phyloP scores from a whole-genome alignment of 1,284 basidiomycete genomes.

The Sparassis latifolia region DNA sequence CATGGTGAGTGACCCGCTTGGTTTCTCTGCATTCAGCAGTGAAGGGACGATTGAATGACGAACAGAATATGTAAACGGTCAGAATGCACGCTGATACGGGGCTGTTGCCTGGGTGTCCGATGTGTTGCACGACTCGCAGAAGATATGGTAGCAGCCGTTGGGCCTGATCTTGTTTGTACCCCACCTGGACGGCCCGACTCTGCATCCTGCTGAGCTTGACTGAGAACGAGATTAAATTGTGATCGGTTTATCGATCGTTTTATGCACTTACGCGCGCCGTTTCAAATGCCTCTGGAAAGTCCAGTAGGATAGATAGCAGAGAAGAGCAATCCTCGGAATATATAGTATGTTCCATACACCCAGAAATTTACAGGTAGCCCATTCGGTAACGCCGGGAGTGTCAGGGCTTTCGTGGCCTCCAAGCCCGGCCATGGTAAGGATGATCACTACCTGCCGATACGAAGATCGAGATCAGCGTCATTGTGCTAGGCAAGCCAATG shows the following conservation, averaged over 20 bases:
- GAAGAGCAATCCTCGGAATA: conserved; percentile 50
- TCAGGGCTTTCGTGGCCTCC: conserved; percentile 44
- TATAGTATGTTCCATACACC: conserved; percentile 70
- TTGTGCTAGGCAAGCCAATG: too few species aligned
- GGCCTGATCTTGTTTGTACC: background rate
- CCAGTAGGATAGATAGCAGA: conserved; percentile 52
- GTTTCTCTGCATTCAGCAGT: too few species aligned
- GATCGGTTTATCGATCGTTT: too few species aligned
- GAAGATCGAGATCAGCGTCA: too few species aligned
- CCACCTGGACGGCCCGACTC: conserved; percentile 1
- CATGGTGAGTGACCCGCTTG: background rate
- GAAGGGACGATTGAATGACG: too few species aligned
- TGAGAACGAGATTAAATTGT: background rate
- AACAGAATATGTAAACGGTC: background rate
- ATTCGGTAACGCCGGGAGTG: conserved; percentile 42
- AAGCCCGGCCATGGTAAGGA: conserved; percentile 52
- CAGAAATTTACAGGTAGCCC: conserved; percentile 61
- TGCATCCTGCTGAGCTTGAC: conserved; percentile 1
- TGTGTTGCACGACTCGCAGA: too few species aligned
- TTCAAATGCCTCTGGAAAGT: conserved; percentile 39
- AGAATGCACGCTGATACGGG: background rate
- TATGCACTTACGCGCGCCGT: too few species aligned
- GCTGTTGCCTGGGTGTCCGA: too few species aligned
- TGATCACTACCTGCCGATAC: conserved; percentile 27
- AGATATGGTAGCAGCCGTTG: too few species aligned